Base-by-base conservation (phyloP, 148 eudicot species). In the Rheum nobile region DNA sequence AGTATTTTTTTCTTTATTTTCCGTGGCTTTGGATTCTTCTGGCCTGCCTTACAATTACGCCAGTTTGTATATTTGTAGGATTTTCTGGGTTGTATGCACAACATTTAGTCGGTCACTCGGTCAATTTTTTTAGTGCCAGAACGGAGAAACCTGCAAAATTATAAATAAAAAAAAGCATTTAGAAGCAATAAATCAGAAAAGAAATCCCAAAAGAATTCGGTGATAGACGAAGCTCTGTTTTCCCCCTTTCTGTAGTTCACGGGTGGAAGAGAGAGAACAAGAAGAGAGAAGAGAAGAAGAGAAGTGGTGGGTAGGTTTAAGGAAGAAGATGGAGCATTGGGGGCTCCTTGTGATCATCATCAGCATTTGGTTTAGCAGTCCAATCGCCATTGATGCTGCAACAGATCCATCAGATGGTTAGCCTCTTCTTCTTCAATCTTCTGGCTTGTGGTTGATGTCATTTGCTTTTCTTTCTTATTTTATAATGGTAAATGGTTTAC, bases 331-430 rank as follows among this genome's bases (percentile, higher is more conserved):
- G 86, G 72, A 47, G 79, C 75, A 71, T 55, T 67, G 59, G 72
- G 10, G 71, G 76, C 76, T 79, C 50, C 59, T 87, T 14, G 17
- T 16, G 21, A 76, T 87, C 35, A 76, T 87, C 35, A 37, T 85
- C 81, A 55, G 77, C 79, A 80, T 85, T 81, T 76, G 85, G 44
- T 22, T 73, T n/a, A 67, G n/a, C n/a, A 41, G 67, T 8, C 78
- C 82, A 37, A 72, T 70, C 86, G 81, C 41, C 70, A 73, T 78
- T 74, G 80, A 80, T 78, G 93, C 77, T 22, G 84, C 78, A 72
- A 87, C 93, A 80, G 84, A 89, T 89, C 88, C 81, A 83, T 42
- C 77, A 16, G 89, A 89, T 74, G 88, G 89, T 87, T 26, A 71
- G 84, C 31, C 24, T 55, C 34, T 61, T 65, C 31, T 65, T 32